Base-by-base conservation (phyloP, 352 stramenopile species). In the Pythium aphanidermatum region DNA sequence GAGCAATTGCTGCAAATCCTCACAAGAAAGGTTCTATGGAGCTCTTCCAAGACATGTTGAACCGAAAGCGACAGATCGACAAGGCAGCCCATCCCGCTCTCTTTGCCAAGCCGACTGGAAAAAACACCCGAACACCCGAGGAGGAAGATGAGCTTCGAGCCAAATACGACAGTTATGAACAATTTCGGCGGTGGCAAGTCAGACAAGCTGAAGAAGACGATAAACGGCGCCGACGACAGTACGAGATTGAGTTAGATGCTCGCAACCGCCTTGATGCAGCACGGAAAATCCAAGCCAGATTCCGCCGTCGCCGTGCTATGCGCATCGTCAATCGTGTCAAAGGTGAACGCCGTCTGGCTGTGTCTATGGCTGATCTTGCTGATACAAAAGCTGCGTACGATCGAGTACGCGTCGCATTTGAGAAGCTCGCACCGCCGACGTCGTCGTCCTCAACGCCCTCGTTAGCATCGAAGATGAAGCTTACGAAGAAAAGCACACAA, bases 31-130 rank as follows among this genome's bases (percentile, higher is more conserved):
- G 64, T 2, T 59, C 60, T 2, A 75, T 90, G 63, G 64, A 82
- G 27, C 60, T 88, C 6, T 90, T 94, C 39, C 78, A 94, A 40
- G 74, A 74, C 13, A 82, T 91, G 76, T 51, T 94, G 4, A 61
- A 75, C 20, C 65, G 71, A 6, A 65, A 74, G 33, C 68, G 57
- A 37, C 56, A 62, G 4, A 52, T 75, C 1, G 58, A 83, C 28
- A 56, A 50, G 25, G 37, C 55, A 2, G 37, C 34, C 21, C 27
- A 43, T 4, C 47, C 48, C 8, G 54, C 68, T 25, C 46, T 60
- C 14, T 67, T 69, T 21, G 52, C 66, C 27, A 59, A 58, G 28
- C 43, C 43, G 3, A 16, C 53, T 20, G 29, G 54, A 52, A 39
- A 43, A 29, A 5, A 23, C 29, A n/a, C 55, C 28, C 3, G 34